Conservation (phyloP, 306 rosid genomes). For the Pueraria montana region DNA sequence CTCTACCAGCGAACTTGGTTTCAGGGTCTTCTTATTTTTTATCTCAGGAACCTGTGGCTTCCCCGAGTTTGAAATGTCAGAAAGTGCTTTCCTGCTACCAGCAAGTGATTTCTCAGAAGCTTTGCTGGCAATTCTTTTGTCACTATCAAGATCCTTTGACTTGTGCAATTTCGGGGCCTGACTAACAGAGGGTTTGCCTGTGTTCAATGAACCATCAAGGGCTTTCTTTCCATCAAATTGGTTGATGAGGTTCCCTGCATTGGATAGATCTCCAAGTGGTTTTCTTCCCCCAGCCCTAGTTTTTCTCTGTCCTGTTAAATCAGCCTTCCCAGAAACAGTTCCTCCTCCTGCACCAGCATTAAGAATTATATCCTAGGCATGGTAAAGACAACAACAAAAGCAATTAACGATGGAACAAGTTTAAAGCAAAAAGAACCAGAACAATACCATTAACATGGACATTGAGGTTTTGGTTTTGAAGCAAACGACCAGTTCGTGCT, state of each 20-base stretch:
- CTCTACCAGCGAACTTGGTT: conserved; percentile 43
- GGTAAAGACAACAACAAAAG: neutral
- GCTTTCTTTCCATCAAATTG: conserved; percentile 63
- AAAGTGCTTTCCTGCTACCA: conserved; percentile 62
- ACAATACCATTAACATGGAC: conserved; percentile 56
- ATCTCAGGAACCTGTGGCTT: conserved; percentile 48
- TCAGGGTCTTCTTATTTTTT: conserved; percentile 50
- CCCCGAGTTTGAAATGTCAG: conserved; percentile 74
- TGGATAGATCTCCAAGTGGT: conserved; percentile 76
- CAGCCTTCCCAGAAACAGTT: conserved; percentile 56
- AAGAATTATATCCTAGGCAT: conserved; percentile 21
- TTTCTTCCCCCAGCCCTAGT: conserved; percentile 67
- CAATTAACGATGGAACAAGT: neutral
- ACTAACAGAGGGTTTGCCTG: conserved; percentile 48
- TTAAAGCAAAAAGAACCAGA: conserved; percentile 30
- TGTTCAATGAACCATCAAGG: conserved; percentile 54
- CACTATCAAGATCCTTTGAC: conserved; percentile 13
- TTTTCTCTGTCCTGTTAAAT: conserved; percentile 55
- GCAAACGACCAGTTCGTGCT: conserved; percentile 49
- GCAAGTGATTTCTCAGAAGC: conserved; percentile 56
- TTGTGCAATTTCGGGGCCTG: conserved; percentile 50
- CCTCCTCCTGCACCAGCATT: conserved; percentile 54
- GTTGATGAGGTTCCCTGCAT: conserved; percentile 53
- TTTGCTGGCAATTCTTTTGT: conserved; percentile 46
- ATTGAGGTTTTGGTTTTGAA: conserved; percentile 61